Evolutionary conservation across 192 early-diverging fungal genomes (phyloP).

Genomic region (Backusella luteola): DNA sequence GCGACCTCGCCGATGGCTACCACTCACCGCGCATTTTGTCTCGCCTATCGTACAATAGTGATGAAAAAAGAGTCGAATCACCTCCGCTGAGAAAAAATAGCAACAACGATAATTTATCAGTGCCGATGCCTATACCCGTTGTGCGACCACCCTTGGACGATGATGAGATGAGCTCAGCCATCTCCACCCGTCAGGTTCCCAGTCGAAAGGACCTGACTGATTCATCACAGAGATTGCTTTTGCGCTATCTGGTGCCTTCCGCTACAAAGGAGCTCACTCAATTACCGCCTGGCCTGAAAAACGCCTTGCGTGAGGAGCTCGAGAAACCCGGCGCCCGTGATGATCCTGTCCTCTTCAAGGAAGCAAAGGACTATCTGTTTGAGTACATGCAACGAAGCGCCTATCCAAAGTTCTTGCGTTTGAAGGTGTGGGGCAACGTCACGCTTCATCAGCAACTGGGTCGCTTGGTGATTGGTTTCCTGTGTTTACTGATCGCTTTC

Average conservation of each 20-base stretch:
- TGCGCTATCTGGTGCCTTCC: conserved; percentile 46
- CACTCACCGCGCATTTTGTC: conserved; percentile 30
- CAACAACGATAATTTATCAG: neutral
- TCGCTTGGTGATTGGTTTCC: conserved; percentile 45
- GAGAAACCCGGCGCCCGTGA: conserved; percentile 26
- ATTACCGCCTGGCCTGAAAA: conserved; percentile 31
- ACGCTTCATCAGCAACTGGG: conserved; percentile 44
- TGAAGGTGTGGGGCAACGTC: conserved; percentile 58
- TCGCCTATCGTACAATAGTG: conserved; percentile 25
- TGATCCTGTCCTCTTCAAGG: conserved; percentile 51
- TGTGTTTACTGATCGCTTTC: conserved; percentile 52
- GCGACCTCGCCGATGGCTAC: conserved; percentile 29
- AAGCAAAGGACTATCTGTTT: conserved; percentile 54
- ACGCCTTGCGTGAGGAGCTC: conserved; percentile 1
- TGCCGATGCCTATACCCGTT: conserved; percentile 4
- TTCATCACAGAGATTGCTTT: conserved; percentile 53
- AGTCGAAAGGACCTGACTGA: conserved; percentile 24
- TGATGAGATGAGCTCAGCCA: neutral
- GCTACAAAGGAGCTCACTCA: conserved; percentile 47
- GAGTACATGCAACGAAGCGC: conserved; percentile 50
- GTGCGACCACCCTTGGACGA: neutral
- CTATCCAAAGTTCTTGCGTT: conserved; percentile 55
- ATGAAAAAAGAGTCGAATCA: neutral
- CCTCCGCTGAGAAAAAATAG: neutral
- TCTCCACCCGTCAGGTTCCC: neutral